A percentile compares a stretch with the other conserved stretches of the same genome.
These are phyloP conservation scores for Cyberlindnera xishuangbannaensis DNA, from an alignment of 805 yeast genomes.

Conservation along the genomic window DNA sequence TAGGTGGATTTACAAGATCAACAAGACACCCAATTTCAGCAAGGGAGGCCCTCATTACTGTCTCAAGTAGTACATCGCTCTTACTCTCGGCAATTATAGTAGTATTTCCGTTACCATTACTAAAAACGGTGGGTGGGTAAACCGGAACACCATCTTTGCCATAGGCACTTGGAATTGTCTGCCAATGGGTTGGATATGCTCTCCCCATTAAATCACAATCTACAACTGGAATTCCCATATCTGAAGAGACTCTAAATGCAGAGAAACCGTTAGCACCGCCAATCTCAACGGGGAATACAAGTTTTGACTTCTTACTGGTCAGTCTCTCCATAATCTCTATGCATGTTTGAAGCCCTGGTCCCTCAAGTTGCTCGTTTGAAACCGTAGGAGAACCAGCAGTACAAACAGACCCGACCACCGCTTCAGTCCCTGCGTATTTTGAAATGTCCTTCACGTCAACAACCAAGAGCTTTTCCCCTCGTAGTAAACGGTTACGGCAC, in stretches of 20 bases:
- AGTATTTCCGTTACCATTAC: slow-evolving; percentile 38
- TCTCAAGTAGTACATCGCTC: slow-evolving; percentile 30
- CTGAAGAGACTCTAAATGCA: slow-evolving; percentile 19
- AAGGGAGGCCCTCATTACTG: slow-evolving; percentile 34
- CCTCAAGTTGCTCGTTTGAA: slow-evolving; percentile 26
- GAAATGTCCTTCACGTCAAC: slow-evolving; percentile 23
- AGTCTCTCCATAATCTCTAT: slow-evolving; percentile 26
- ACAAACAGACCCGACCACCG: slow-evolving; percentile 29
- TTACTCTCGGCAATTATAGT: slow-evolving; percentile 28
- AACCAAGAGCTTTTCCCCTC: slow-evolving; percentile 31
- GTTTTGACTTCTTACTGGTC: slow-evolving; percentile 26
- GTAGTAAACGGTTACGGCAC: slow-evolving; percentile 15
- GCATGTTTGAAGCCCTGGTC: slow-evolving; percentile 24
- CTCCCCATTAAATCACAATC: slow-evolving; percentile 41
- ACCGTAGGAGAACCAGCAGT: slow-evolving; percentile 14
- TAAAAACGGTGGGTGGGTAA: slow-evolving; percentile 24
- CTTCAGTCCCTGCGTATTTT: slow-evolving; percentile 8
- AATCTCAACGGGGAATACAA: slow-evolving; percentile 34
- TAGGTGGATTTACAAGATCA: slow-evolving; percentile 25
- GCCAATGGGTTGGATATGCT: slow-evolving; percentile 40
- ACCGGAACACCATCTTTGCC: slow-evolving; percentile 16
- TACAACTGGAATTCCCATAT: slow-evolving; percentile 26
- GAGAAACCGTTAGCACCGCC: slow-evolving; percentile 38
- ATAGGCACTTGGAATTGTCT: slow-evolving; percentile 23
- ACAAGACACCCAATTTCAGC: slow-evolving; percentile 37